Conservation (phyloP, 1,284 basidiomycete species). For the Apiotrichum montevideense region DNA sequence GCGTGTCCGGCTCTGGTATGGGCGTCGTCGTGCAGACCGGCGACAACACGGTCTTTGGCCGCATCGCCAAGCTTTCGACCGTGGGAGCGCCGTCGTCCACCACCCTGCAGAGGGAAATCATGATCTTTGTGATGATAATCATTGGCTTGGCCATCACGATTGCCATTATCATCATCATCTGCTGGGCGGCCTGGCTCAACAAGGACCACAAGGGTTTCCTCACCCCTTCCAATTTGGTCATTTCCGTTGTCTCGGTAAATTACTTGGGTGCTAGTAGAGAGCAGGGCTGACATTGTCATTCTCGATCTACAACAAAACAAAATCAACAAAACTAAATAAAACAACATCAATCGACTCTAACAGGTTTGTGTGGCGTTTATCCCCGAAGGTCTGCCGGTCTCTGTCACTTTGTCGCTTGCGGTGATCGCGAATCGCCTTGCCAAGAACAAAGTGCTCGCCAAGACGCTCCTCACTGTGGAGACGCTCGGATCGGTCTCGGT, state of each 20-base stretch:
- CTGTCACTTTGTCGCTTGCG: slow-evolving; percentile 47
- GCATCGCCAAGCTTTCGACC: slow-evolving; percentile 55
- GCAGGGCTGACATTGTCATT: too few relatives aligned
- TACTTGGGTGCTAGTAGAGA: too few relatives aligned
- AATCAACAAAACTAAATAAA: too few relatives aligned
- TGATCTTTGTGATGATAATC: slow-evolving; percentile 49
- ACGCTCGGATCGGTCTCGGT: slow-evolving; percentile 57
- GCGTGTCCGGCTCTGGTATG: slow-evolving; percentile 56
- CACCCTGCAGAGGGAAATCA: slow-evolving; percentile 47
- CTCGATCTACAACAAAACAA: too few relatives aligned
- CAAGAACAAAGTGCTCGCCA: slow-evolving; percentile 57
- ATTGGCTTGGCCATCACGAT: slow-evolving; percentile 53
- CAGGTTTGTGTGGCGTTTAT: slow-evolving; percentile 57
- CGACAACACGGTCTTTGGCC: slow-evolving; percentile 57
- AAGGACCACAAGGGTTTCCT: slow-evolving; percentile 55
- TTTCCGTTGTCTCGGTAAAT: slow-evolving; percentile 54
- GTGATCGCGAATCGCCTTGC: slow-evolving; percentile 53
- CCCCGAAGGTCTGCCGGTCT: slow-evolving; percentile 54
- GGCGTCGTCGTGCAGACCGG: slow-evolving; percentile 57
- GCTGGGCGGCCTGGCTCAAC: slow-evolving; percentile 55
- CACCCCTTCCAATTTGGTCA: slow-evolving; percentile 53
- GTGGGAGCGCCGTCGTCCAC: slow-evolving; percentile 49
- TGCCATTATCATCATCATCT: slow-evolving; percentile 50
- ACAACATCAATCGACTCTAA: not conserved
- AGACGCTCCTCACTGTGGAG: slow-evolving; percentile 58